Evolutionary conservation across 805 yeast species (phyloP), one percentile per base, ranked within the genome.

Genomic region (Candida loeiensis): DNA sequence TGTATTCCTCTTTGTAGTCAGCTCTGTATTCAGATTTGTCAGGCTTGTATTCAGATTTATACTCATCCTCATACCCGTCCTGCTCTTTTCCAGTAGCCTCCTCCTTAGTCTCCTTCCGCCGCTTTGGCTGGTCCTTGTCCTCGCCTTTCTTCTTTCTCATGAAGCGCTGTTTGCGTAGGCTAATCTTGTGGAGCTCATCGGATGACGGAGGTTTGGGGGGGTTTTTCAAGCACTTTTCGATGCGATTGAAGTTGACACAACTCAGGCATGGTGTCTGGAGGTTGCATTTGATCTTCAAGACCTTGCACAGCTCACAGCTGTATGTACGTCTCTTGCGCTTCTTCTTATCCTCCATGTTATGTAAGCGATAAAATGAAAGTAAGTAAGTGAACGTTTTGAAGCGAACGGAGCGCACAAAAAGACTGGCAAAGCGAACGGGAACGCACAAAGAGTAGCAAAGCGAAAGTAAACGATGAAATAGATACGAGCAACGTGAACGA

Each of bases 301-400:
- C 53, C 47, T 73, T 73, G 47, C 81, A 76, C 2, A 77, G 79
- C 1, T 79, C 80, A 52, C 81, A 76, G 40, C 71, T 70, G 49
- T 76, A 76, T n/a, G 76, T 69, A 31, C 80, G 58, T 44, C 80
- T 55, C 36, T 66, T 68, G 41, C 74, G 50, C 45, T 66, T 66
- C n/a, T 52, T 41, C 38, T 34, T 39, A 14, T 39, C 42, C 7
- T 32, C 36, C 31, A 18, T 11, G 21, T n/a, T n/a, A n/a, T n/a
- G n/a, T n/a, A n/a, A n/a, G n/a, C n/a, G n/a, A n/a, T n/a, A n/a
- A n/a, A n/a, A n/a, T n/a, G n/a, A n/a, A n/a, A n/a, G n/a, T n/a
- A n/a, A n/a, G n/a, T n/a, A n/a, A n/a, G n/a, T n/a, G n/a, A n/a
- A n/a, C n/a, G n/a, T n/a, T n/a, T n/a, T n/a, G n/a, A n/a, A n/a